Evolutionary conservation across 2,329 filamentous ascomycete genomes (phyloP), one percentile per base, ranked within the genome.

Genomic region (Ophiostoma quercus): DNA sequence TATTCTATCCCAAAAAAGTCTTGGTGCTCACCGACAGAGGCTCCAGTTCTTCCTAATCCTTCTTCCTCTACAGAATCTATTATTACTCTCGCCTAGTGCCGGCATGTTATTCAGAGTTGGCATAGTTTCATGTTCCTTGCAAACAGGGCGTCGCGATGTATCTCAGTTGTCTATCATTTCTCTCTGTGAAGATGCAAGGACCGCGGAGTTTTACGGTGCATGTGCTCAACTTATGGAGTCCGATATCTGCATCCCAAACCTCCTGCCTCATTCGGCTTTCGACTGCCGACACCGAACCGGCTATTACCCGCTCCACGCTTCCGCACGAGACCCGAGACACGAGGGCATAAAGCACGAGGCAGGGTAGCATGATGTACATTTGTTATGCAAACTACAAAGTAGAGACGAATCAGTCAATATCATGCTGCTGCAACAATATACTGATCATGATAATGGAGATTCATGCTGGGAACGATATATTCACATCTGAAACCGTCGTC

Each of bases 51-150:
- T n/a, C 19, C n/a, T 29, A 3, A 57, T 57, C 51, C 51, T 25
- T 11, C 51, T 57, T 25, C 51, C n/a, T 57, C 12, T 25, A 12
- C 22, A 25, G 51, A 57, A 8, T 9, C n/a, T 57, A 57, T 57
- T 57, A 57, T 25, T 14, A 57, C 9, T 6, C 43, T n/a, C 43
- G 1, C 43, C 43, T 57, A 57, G 51, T 57, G 51, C 51, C 22
- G 51, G 51, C 8, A 25, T 12, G 51, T n/a, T 57, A 25, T 57
- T 57, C 22, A 57, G 51, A 57, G 51, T 57, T 57, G 9, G 51
- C n/a, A 25, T 57, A 57, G 51, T 57, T 57, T 57, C 51, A 57
- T 57, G 22, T 25, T n/a, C 51, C 51, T 57, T 25, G 51, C 16
- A 16, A 16, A 57, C 22, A 12, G 51, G 19, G 51, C 51, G 19